Conservation (phyloP, 345 rosid species). For the Punica granatum region DNA sequence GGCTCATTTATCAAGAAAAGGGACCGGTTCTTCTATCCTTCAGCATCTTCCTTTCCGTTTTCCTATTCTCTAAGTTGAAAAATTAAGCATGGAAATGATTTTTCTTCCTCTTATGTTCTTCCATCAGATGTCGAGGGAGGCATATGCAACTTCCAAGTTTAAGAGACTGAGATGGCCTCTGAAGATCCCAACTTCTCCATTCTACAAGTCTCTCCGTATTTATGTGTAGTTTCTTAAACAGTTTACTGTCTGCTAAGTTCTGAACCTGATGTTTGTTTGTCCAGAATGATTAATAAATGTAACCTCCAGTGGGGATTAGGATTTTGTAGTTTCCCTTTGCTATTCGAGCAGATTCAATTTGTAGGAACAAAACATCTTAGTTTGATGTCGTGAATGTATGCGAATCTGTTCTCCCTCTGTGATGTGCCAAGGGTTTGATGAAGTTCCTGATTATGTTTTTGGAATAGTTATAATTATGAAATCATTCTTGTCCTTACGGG, state of each 20-base stretch:
- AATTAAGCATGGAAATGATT: background rate
- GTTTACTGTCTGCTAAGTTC: background rate
- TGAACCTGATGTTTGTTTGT: background rate
- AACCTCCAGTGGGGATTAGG: background rate
- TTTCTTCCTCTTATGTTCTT: background rate
- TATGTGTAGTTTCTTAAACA: background rate
- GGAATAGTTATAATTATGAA: background rate
- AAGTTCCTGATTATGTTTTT: background rate
- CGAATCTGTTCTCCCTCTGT: background rate
- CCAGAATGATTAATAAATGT: background rate
- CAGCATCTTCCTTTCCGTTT: background rate
- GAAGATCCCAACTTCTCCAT: too few species aligned
- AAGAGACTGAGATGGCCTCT: background rate
- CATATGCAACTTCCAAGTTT: slow-evolving; percentile 5
- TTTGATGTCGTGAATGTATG: background rate
- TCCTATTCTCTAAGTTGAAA: background rate
- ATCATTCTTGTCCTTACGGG: too few species aligned
- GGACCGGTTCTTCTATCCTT: background rate
- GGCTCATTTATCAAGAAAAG: too few species aligned
- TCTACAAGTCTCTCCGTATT: background rate
- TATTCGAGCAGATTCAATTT: background rate
- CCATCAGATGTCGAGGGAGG: slow-evolving; percentile 4
- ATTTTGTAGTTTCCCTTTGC: background rate
- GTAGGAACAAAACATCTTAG: background rate
- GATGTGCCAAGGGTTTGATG: background rate